These are phyloP conservation scores for Plasmodium knowlesi DNA, from an alignment of 169 alveolate genomes.

Conservation along the genomic window DNA sequence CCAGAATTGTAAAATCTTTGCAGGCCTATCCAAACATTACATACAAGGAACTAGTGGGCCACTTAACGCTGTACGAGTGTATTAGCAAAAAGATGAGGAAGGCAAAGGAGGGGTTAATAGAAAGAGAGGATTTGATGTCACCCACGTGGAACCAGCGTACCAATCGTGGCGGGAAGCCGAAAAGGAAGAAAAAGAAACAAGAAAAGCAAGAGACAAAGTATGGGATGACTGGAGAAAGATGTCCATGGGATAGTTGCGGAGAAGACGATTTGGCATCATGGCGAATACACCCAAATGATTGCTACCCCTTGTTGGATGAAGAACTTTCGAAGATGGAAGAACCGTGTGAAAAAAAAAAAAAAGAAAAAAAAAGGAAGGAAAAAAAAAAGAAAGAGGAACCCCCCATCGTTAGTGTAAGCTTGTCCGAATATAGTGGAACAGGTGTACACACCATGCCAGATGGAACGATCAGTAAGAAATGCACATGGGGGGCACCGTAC, in stretches of 20 bases:
- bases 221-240: background rate
- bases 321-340: background rate
- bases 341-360: background rate
- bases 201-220: background rate
- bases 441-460: conserved; percentile 38
- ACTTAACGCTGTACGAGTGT: conserved; percentile 8
- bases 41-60: background rate
- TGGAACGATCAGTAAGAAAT: conserved; percentile 17
- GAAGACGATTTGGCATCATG: background rate
- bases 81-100: background rate
- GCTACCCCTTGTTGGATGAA: background rate
- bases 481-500: conserved; percentile 54
- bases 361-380: background rate
- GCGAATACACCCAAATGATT: background rate
- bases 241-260: background rate
- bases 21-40: conserved; percentile 12
- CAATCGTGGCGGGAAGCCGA: background rate
- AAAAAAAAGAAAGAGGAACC: background rate
- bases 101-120: background rate
- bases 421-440: conserved; percentile 30
- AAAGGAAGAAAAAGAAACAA: background rate
- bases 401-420: background rate
- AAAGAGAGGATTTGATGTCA: background rate
- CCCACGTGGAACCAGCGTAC: background rate
- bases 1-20: conserved; percentile 13